Base-by-base conservation (phyloP, 495 filamentous ascomycete genomes). In the Melanomma pulvis-pyrius region DNA sequence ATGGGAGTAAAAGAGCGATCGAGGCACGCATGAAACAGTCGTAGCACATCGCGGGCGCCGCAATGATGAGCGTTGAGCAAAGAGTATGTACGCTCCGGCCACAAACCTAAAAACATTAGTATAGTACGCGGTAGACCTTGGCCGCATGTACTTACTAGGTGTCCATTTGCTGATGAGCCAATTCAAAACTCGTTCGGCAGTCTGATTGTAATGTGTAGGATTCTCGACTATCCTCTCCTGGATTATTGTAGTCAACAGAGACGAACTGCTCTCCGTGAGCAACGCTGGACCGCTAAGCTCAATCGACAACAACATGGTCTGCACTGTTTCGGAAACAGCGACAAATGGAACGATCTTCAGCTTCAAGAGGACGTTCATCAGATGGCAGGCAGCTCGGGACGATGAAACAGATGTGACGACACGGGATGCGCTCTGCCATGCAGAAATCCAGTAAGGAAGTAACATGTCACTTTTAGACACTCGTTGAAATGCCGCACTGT, bases 161-260 rank as follows among this genome's bases (percentile, higher is more conserved):
- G 84, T 85, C 93, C 92, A 96, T 66, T 85, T 86, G 48, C 85
- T 84, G 73, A 88, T 87, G 4, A 93, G 74, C 93, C 93, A 97
- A 69, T 86, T 82, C 62, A 92, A 83, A 49, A 92, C 82, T 54
- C 88, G 82, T 60, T 87, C 87, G 28, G 85, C 86, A 12, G 88
- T 86, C 29, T 85, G 80, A 47, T 87, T 79, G 41, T 84, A 84
- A 4, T 84, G 81, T 22, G 84, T 87, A 6, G 90, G 87, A 41
- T 88, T 86, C 56, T 88, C 83, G 61, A 79, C 75, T 59, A 83
- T 84, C 65, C 80, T 84, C 59, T 82, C 79, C 68, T 82, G 84
- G 51, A 85, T 78, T 61, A 92, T 63, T 46, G 81, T 83, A 8
- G 82, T 78, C 89, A 92, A 93, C 30, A 97, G 73, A 2, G 80